A percentile compares a stretch with the other conserved stretches of the same genome.
phyloP scores from a whole-genome alignment of 2,329 filamentous ascomycete species.

The Fusarium acutatum region DNA sequence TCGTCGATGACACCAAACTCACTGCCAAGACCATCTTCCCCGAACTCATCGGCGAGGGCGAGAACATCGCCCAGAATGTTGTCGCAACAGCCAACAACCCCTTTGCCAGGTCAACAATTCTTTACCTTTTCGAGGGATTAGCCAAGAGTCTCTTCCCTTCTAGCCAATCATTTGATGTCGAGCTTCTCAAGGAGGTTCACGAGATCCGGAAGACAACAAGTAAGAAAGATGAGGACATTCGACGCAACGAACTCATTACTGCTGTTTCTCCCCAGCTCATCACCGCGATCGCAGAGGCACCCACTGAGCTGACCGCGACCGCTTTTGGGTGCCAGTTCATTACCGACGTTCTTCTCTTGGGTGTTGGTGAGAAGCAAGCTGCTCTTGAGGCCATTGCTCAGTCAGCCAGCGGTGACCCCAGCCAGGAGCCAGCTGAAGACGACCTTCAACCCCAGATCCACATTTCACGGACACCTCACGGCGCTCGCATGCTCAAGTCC shows the following conservation, averaged over 20 bases:
- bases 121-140: conserved; percentile 82
- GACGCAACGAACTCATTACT: conserved; percentile 79
- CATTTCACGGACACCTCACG: conserved; percentile 68
- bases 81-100: conserved; percentile 71
- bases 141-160: conserved; percentile 68
- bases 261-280: conserved; percentile 79
- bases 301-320: conserved; percentile 74
- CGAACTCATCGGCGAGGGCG: conserved; percentile 80
- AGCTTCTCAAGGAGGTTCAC: conserved; percentile 79
- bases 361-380: conserved; percentile 76
- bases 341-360: conserved; percentile 80
- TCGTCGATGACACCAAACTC: conserved; percentile 93
- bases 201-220: conserved; percentile 83
- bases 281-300: conserved; percentile 73
- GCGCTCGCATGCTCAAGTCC: conserved; percentile 87
- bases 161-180: conserved; percentile 71
- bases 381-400: conserved; percentile 77
- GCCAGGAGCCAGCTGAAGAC: conserved; percentile 51
- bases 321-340: conserved; percentile 90
- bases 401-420: conserved; percentile 66
- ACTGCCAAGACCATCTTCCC: conserved; percentile 86
- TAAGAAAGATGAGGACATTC: conserved; percentile 85
- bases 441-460: conserved; percentile 57
- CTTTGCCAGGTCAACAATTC: conserved; percentile 71
- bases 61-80: conserved; percentile 70